Evolutionary conservation across 768 basidiomycete genomes (phyloP).

Genomic region (Phaeotremella skinneri): DNA sequence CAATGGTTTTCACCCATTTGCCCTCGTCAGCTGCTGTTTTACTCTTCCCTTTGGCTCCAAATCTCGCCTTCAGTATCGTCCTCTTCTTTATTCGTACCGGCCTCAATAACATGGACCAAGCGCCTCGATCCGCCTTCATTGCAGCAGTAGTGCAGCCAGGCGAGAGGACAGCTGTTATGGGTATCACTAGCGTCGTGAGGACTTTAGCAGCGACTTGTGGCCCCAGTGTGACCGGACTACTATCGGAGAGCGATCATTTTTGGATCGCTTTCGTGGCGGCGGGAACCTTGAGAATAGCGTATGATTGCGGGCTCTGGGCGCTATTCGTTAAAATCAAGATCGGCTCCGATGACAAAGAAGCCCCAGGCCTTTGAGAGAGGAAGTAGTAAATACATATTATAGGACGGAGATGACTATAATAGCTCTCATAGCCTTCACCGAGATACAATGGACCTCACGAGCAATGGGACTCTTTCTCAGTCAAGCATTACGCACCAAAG

Average conservation of each 20-base stretch:
- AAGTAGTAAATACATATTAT: no score
- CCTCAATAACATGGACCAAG: conserved; percentile 40
- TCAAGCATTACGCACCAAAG: no score
- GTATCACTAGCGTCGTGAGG: conserved; percentile 31
- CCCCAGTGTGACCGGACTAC: conserved; percentile 31
- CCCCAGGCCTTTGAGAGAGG: no score
- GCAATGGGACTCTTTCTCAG: no score
- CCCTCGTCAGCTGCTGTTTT: conserved; percentile 34
- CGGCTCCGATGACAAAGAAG: no score
- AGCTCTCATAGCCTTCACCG: no score
- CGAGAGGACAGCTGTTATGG: conserved; percentile 40
- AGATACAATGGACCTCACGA: no score
- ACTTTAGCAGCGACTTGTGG: conserved; percentile 32
- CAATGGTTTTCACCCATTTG: conserved; percentile 44
- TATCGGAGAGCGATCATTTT: conserved; percentile 25
- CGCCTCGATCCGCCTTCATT: conserved; percentile 41
- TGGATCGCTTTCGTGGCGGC: conserved; percentile 39
- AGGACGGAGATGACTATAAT: no score
- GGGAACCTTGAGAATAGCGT: conserved; percentile 25
- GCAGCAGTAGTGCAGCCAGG: conserved; percentile 25
- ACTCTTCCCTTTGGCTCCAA: conserved; percentile 26
- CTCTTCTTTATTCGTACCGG: conserved; percentile 33
- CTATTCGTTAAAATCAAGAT: conserved; percentile 31
- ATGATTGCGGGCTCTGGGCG: conserved; percentile 39
- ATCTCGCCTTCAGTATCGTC: conserved; percentile 21